Percentiles rank a stretch among this genome's conserved stretches.
Conservation (phyloP, 768 basidiomycete species). For the Sporobolomyces roseus region DNA sequence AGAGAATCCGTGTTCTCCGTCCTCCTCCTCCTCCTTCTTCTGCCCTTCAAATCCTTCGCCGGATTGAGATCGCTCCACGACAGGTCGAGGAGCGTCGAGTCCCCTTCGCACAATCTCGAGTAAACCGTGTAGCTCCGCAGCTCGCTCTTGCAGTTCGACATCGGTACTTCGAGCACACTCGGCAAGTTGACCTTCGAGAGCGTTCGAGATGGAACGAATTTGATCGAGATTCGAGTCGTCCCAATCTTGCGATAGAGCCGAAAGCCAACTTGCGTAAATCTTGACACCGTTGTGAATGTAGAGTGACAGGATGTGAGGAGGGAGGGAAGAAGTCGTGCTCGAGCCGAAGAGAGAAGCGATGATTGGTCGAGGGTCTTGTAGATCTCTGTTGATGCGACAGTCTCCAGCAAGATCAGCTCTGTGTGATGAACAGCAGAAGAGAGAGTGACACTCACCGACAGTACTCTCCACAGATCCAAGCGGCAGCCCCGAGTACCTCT, state of each 20-base stretch:
- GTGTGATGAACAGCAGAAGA: background rate
- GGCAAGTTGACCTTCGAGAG: constrained; percentile 59
- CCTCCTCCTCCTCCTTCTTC: background rate
- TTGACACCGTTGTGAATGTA: constrained; percentile 81
- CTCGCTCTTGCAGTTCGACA: constrained; percentile 89
- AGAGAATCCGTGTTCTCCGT: constrained; percentile 19
- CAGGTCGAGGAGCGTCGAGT: constrained; percentile 38
- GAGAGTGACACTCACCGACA: constrained; percentile 58
- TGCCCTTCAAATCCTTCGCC: background rate
- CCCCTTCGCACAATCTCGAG: constrained; percentile 46
- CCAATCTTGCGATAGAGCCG: constrained; percentile 73
- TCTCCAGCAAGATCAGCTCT: background rate
- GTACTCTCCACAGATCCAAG: constrained; percentile 95
- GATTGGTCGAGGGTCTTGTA: constrained; percentile 71
- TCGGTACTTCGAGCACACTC: constrained; percentile 62
- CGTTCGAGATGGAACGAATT: constrained; percentile 62
- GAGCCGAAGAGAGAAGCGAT: constrained; percentile 61
- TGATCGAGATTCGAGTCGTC: constrained; percentile 65
- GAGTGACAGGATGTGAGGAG: constrained; percentile 65
- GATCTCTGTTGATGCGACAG: constrained; percentile 56
- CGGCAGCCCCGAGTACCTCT: constrained; percentile 86
- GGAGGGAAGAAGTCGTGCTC: constrained; percentile 57
- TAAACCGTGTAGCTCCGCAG: constrained; percentile 49
- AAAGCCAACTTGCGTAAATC: constrained; percentile 79
- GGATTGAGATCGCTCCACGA: background rate